phyloP scores from a whole-genome alignment of 2,329 filamentous ascomycete species.

The Hypomyces rosellus region DNA sequence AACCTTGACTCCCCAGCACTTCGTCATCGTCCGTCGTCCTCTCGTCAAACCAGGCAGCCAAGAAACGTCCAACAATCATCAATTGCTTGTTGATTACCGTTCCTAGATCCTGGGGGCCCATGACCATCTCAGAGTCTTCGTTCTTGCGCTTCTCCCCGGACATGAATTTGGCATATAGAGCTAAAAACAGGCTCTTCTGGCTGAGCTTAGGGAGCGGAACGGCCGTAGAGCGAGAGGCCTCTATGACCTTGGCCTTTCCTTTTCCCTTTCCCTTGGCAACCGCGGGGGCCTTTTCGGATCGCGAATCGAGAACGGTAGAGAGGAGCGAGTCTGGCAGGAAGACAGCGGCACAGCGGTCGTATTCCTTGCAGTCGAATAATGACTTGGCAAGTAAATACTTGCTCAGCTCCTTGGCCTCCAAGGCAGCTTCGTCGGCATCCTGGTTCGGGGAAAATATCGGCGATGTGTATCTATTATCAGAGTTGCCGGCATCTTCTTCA shows the following conservation, averaged over 20 bases:
- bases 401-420: constrained; percentile 74
- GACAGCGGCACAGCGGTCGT: constrained; percentile 83
- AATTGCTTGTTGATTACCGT: constrained; percentile 82
- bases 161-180: constrained; percentile 86
- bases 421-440: constrained; percentile 64
- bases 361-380: constrained; percentile 92
- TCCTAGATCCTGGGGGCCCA: constrained; percentile 86
- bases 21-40: constrained; percentile 53
- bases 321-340: constrained; percentile 77
- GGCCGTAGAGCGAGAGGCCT: constrained; percentile 17
- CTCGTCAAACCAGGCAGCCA: constrained; percentile 76
- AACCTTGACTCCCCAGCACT: constrained; percentile 68
- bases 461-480: constrained; percentile 35
- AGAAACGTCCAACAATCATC: constrained; percentile 62
- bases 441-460: constrained; percentile 48
- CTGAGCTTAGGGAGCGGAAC: constrained; percentile 55
- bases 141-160: constrained; percentile 94
- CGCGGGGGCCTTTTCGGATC: constrained; percentile 29
- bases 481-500: constrained; percentile 35
- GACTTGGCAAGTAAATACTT: constrained; percentile 88
- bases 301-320: constrained; percentile 55
- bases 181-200: constrained; percentile 87
- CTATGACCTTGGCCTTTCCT: constrained; percentile 43
- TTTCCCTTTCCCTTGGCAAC: constrained; percentile 47
- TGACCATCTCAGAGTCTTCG: constrained; percentile 94